Base-by-base conservation (phyloP, 1,284 basidiomycete genomes). In the Wolfiporia cocos region DNA sequence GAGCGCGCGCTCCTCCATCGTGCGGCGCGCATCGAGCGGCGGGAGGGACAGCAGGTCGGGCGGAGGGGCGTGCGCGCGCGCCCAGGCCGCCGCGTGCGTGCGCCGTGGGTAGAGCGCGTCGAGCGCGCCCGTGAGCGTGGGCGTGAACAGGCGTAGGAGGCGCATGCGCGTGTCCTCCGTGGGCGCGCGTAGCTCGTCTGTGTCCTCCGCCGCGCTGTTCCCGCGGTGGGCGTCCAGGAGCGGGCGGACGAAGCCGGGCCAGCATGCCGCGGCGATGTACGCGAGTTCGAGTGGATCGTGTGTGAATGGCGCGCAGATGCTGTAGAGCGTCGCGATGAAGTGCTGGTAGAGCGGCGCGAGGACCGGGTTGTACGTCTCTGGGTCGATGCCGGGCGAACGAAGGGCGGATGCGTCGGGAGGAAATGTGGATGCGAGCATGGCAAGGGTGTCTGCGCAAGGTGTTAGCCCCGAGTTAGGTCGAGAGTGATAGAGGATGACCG, bases 211-310 rank as follows among this genome's bases (percentile, higher is more conserved):
- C 5, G 9, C 29, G 14, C 23, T 14, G 20, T 21, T 24, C 28
- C 22, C 19, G 23, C 36, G 34, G 47, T 80, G 67, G 24, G 75
- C 74, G 41, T 78, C 76, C 2, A 86, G 56, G 4, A 89, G 54
- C 0, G 85, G 85, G 40, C 78, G 69, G 1, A 81, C 72, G 52
- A 86, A 88, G 1, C 77, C 79, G 0, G 86, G 87, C 88, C 91
- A 93, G 10, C 85, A 73, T 4, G 88, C 81, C 1, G 77, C 73
- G 1, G 85, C 78, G 29, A 92, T 74, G 55, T 91, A 90, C 31
- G 76, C 73, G 1, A 92, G 69, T 57, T 92, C 88, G 34, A 73
- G 56, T 0, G 81, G 75, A 48, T 88, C 78, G 15, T 73, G 73
- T 1, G 76, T 78, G 56, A 84, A 87, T 4, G 79, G 72, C 3